Evolutionary conservation across 2,329 filamentous ascomycete species (phyloP).

Genomic region (Boeremia exigua): DNA sequence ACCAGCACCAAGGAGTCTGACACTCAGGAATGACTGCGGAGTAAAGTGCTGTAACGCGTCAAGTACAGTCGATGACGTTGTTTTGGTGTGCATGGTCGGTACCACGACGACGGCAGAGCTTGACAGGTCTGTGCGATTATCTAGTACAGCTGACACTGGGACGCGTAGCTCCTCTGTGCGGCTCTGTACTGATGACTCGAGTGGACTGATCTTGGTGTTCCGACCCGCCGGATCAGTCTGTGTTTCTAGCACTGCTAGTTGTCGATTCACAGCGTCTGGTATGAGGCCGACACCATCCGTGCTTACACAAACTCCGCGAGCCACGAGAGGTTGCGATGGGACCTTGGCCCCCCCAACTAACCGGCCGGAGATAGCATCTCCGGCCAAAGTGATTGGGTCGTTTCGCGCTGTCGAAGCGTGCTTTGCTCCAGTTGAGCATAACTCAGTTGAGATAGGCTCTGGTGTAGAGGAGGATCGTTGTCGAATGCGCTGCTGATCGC

Average conservation of each 20-base stretch:
- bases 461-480: conserved; percentile 1
- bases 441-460: conserved; percentile 5
- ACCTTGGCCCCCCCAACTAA: conserved; percentile 14
- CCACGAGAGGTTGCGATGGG: conserved; percentile 18
- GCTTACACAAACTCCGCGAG: conserved; percentile 16
- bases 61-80: conserved; percentile 7
- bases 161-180: not conserved
- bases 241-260: not conserved
- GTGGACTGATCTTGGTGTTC: conserved; percentile 12
- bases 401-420: conserved; percentile 27
- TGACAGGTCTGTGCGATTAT: not conserved
- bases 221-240: conserved; percentile 6
- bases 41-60: conserved; percentile 14
- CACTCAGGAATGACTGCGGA: conserved; percentile 40
- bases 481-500: not conserved
- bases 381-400: conserved; percentile 37
- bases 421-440: conserved; percentile 18
- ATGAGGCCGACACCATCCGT: conserved; percentile 8
- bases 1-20: conserved; percentile 45
- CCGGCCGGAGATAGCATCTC: conserved; percentile 41
- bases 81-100: not conserved
- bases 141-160: not conserved
- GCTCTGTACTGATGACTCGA: not conserved
- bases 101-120: not conserved
- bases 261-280: conserved; percentile 6